Percentiles rank a stretch among this genome's conserved stretches.
Conservation (phyloP, 2,329 filamentous ascomycete genomes). For the Verticillium albo-atrum region DNA sequence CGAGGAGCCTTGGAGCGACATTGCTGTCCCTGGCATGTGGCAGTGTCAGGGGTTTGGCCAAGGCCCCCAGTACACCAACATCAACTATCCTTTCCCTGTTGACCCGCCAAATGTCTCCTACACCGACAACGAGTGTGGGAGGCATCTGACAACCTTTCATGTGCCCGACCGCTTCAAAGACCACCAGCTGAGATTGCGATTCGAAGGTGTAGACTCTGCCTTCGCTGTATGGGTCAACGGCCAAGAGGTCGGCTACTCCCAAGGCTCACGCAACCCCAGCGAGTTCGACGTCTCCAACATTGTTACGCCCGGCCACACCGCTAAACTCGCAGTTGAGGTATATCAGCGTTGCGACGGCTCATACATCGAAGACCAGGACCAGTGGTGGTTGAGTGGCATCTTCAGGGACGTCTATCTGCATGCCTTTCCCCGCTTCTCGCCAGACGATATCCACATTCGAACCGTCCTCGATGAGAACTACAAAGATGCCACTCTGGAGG, state of each 20-base stretch:
- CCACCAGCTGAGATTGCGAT: constrained; percentile 60
- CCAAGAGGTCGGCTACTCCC: constrained; percentile 62
- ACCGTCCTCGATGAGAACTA: constrained; percentile 53
- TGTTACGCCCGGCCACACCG: constrained; percentile 40
- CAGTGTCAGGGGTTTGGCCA: constrained; percentile 63
- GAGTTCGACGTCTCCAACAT: constrained; percentile 65
- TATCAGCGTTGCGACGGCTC: constrained; percentile 70
- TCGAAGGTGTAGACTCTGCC: constrained; percentile 70
- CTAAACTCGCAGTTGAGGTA: constrained; percentile 60
- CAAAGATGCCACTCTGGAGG: constrained; percentile 43
- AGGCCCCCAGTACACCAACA: constrained; percentile 66
- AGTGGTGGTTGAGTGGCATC: constrained; percentile 66
- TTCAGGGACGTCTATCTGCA: constrained; percentile 66
- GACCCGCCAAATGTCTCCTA: constrained; percentile 61
- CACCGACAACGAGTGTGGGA: constrained; percentile 61
- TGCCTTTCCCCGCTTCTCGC: constrained; percentile 50
- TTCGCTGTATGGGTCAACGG: constrained; percentile 71
- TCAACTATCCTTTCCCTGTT: constrained; percentile 62
- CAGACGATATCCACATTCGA: constrained; percentile 52
- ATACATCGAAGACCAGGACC: constrained; percentile 68
- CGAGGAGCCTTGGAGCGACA: constrained; percentile 37
- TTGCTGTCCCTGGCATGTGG: constrained; percentile 66
- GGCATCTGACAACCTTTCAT: constrained; percentile 55
- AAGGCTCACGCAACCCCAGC: constrained; percentile 66
- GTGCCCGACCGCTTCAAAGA: constrained; percentile 41